Evolutionary conservation across 2,329 filamentous ascomycete species (phyloP), one percentile per base, ranked within the genome.

Genomic region (Exophiala sp.): DNA sequence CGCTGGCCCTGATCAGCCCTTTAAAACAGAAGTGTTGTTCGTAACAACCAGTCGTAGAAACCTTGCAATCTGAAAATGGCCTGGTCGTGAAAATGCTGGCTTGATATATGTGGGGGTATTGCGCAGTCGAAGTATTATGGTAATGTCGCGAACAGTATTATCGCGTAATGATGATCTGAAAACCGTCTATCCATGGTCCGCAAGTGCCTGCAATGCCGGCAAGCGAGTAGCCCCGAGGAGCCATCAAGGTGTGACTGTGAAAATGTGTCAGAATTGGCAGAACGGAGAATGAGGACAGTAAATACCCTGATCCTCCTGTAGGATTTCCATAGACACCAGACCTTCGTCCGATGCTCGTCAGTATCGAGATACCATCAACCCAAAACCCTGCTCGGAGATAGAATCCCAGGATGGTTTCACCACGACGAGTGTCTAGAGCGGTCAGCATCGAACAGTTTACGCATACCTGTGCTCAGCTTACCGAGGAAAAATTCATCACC

Each of bases 341-440:
- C 69, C 86, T 88, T 64, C 91, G 82, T n/a, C 91, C 91, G 56
- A 89, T 74, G 65, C 86, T 96, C 1, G 94, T 97, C 70, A 96
- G 75, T 59, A 97, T 86, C 68, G 96, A 90, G 48, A 97, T 80
- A 10, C 86, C 92, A 68, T 96, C 90, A 61, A 97, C 86, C 84
- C 88, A 94, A 55, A 82, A 76, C 18, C 89, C 91, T 46, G 87
- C 85, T 61, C 91, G 80, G 47, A 97, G 76, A 63, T 87, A 82
- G 69, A 99, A 96, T 7, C 94, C 94, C 55, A 90, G 84, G 41
- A 99, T 78, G 58, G 88, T 87, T 73, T 99, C 94, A 51, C 91
- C 91, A 50, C 85, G 85, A 40, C 89, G 83, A 33, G 89, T 85
- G 71, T 97, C 91, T 88, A 50, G 40, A 12, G 10, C 18, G 44